Evolutionary conservation across 179 eudicot species (phyloP).

Genomic region (Spergularia azorica): DNA sequence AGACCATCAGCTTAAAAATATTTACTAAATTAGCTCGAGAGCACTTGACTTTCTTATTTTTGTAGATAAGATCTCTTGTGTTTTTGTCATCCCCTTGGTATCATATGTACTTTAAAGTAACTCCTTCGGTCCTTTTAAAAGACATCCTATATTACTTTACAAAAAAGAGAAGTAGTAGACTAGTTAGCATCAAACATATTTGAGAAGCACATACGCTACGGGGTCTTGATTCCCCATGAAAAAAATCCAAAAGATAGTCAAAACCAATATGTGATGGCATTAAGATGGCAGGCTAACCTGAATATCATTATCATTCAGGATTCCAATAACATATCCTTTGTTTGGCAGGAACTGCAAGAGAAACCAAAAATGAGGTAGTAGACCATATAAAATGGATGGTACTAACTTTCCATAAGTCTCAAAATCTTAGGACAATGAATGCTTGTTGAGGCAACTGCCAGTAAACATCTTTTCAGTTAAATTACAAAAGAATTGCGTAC

Average conservation of each 20-base stretch:
- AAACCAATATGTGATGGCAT: too few species aligned
- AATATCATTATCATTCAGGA: slow-evolving; percentile 75
- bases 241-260: too few species aligned
- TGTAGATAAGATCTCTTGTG: too few species aligned
- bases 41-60: too few species aligned
- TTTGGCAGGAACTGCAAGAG: slow-evolving; percentile 76
- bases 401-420: not conserved
- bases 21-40: too few species aligned
- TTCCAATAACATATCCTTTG: slow-evolving; percentile 75
- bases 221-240: not conserved
- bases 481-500: not conserved
- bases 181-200: not conserved
- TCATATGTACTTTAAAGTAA: too few species aligned
- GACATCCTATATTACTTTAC: too few species aligned
- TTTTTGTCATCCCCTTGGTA: too few species aligned
- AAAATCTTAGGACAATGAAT: not conserved
- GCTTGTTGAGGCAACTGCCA: slow-evolving; percentile 11
- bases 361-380: slow-evolving; percentile 12
- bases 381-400: not conserved
- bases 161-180: too few species aligned
- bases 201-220: not conserved
- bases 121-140: too few species aligned
- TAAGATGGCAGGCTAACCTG: slow-evolving; percentile 76
- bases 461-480: not conserved
- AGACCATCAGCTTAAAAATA: slow-evolving; percentile 3